Percentiles rank a stretch among this genome's conserved stretches.
Conservation (phyloP, 1,284 basidiomycete species). For the Cryptococcus sp. region DNA sequence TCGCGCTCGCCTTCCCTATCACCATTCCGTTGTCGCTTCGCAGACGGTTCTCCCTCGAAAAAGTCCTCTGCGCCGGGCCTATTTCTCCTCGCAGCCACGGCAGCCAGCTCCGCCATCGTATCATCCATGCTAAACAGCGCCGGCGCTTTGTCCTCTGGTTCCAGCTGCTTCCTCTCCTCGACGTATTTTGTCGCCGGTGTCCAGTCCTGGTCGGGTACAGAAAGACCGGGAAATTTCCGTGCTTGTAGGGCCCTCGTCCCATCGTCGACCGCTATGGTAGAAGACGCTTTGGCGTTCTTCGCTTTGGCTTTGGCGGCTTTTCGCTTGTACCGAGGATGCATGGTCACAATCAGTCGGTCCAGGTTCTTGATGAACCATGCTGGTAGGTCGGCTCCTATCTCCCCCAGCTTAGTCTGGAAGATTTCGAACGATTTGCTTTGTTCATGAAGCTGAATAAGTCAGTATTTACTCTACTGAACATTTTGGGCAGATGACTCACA, state of each 20-base stretch:
- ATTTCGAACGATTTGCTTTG: slow-evolving; percentile 56
- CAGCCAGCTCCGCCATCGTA: slow-evolving; percentile 71
- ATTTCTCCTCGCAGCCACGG: slow-evolving; percentile 53
- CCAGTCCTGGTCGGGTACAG: slow-evolving; percentile 70
- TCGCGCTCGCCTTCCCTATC: slow-evolving; percentile 18
- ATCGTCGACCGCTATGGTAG: slow-evolving; percentile 26
- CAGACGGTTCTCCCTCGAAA: slow-evolving; percentile 48
- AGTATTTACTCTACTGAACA: too few relatives aligned
- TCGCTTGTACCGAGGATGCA: slow-evolving; percentile 96
- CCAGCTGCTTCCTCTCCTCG: slow-evolving; percentile 49
- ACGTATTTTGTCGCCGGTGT: slow-evolving; percentile 49
- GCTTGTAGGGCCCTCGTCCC: slow-evolving; percentile 67
- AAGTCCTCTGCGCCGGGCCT: slow-evolving; percentile 50
- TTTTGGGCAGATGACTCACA: slow-evolving; percentile 25
- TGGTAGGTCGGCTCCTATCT: slow-evolving; percentile 79
- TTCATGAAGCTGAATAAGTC: slow-evolving; percentile 61
- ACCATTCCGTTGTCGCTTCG: slow-evolving; percentile 56
- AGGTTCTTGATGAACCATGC: slow-evolving; percentile 86
- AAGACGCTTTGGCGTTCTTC: slow-evolving; percentile 21
- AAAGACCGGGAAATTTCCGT: slow-evolving; percentile 84
- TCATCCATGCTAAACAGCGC: slow-evolving; percentile 59
- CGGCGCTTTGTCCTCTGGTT: slow-evolving; percentile 49
- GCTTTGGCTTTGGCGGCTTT: slow-evolving; percentile 50
- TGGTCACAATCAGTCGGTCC: slow-evolving; percentile 85
- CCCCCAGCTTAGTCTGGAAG: slow-evolving; percentile 77